Percentiles rank a stretch among this genome's conserved stretches.
Evolutionary conservation across 352 stramenopile genomes (phyloP).

Genomic region (Plasmopara muralis): DNA sequence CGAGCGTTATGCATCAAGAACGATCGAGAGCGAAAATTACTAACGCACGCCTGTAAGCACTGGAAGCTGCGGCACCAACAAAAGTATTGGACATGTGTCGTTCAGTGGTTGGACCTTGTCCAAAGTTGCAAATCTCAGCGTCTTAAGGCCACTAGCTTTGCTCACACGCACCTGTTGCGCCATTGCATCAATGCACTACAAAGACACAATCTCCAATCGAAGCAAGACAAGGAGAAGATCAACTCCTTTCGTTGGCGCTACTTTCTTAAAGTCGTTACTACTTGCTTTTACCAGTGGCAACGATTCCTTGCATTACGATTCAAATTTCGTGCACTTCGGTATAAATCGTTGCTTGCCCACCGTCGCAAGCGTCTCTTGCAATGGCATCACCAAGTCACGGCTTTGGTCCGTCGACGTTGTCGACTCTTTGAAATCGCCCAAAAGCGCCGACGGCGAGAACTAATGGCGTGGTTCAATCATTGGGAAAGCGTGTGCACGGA

Average conservation of each 20-base stretch:
- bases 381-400: conserved; percentile 12
- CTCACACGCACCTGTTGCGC: conserved; percentile 9
- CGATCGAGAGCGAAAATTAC: neutral
- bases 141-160: conserved; percentile 8
- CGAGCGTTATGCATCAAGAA: conserved; percentile 2
- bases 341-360: conserved; percentile 4
- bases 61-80: conserved; percentile 14
- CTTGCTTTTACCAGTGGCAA: conserved; percentile 28
- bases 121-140: conserved; percentile 9
- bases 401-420: neutral
- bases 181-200: conserved; percentile 8
- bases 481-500: conserved; percentile 55
- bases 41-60: conserved; percentile 7
- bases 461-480: conserved; percentile 24
- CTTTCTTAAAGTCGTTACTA: conserved; percentile 15
- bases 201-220: conserved; percentile 6
- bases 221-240: conserved; percentile 13
- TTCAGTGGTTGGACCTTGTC: conserved; percentile 14
- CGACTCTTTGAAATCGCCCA: conserved; percentile 8
- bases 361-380: conserved; percentile 15
- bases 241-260: conserved; percentile 19
- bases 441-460: conserved; percentile 4
- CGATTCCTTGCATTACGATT: conserved; percentile 16
- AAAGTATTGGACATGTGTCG: conserved; percentile 22
- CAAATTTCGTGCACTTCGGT: conserved; percentile 13